Evolutionary conservation across 805 yeast genomes (phyloP).

Genomic region (Sporopachydermia lactativora): DNA sequence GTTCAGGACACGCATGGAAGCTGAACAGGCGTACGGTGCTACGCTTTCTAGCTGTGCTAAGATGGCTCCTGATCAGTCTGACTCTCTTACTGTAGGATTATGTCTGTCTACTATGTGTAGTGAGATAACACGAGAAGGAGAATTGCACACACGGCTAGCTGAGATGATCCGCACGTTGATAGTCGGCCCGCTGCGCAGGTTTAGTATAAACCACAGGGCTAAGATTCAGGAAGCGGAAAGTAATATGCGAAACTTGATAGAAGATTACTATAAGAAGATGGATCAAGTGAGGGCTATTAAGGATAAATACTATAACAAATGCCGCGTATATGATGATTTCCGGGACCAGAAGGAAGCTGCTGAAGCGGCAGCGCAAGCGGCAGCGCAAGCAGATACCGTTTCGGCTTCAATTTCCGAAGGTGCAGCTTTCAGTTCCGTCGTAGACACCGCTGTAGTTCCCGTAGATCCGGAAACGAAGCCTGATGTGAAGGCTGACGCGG

Average conservation of each 20-base stretch:
- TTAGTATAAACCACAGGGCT: neutral
- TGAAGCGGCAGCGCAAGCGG: conserved; percentile 16
- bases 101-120: neutral
- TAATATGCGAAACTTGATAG: neutral
- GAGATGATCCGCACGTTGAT: neutral
- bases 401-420: neutral
- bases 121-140: neutral
- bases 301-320: conserved; percentile 62
- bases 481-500: conserved; percentile 3
- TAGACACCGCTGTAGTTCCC: conserved; percentile 15
- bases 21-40: neutral
- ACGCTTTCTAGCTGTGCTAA: conserved; percentile 1
- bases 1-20: neutral
- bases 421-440: conserved; percentile 3
- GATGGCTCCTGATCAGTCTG: neutral
- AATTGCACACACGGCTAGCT: neutral
- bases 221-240: neutral
- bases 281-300: conserved; percentile 41
- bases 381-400: conserved; percentile 3
- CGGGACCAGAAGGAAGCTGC: conserved; percentile 33
- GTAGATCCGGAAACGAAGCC: conserved; percentile 8
- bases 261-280: conserved; percentile 17
- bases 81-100: neutral
- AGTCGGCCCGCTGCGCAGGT: neutral
- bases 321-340: conserved; percentile 58